Evolutionary conservation across 148 eudicot genomes (phyloP).

Genomic region (Drosera capensis): DNA sequence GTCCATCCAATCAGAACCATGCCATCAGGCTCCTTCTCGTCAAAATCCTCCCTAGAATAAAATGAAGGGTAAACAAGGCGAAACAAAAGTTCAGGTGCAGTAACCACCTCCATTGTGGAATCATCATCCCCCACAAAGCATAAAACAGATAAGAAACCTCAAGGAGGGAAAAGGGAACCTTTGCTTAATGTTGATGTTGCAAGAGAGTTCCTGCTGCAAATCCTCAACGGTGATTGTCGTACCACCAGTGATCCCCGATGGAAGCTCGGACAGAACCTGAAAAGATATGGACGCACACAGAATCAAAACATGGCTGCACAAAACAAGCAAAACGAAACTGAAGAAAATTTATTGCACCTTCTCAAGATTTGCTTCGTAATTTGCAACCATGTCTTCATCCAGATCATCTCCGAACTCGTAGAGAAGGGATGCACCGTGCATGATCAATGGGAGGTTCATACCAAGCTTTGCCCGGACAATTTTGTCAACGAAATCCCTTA

Average conservation of each 20-base stretch:
- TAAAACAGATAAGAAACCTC: background rate
- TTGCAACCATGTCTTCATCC: slow-evolving; percentile 50
- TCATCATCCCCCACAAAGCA: background rate
- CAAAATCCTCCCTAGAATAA: slow-evolving; percentile 76
- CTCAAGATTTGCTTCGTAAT: slow-evolving; percentile 79
- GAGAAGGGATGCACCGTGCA: slow-evolving; percentile 56
- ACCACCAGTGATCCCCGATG: slow-evolving; percentile 46
- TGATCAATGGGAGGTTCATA: slow-evolving; percentile 64
- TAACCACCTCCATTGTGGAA: background rate
- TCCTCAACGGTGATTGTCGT: slow-evolving; percentile 52
- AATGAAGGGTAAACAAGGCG: background rate
- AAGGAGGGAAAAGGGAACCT: slow-evolving; percentile 17
- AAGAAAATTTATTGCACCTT: slow-evolving; percentile 42
- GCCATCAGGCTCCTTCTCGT: slow-evolving; percentile 93
- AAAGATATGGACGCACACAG: background rate
- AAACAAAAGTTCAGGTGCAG: background rate
- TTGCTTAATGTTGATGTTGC: slow-evolving; percentile 51
- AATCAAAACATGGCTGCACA: background rate
- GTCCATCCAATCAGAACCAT: slow-evolving; percentile 94
- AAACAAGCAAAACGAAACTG: slow-evolving; percentile 2
- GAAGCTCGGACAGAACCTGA: slow-evolving; percentile 71
- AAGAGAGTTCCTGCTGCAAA: slow-evolving; percentile 46
- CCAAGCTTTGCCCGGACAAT: slow-evolving; percentile 75
- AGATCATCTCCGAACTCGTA: slow-evolving; percentile 94
- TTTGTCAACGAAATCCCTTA: slow-evolving; percentile 66